Conservation (phyloP, 2,329 filamentous ascomycete genomes). For the Emericellopsis cladophorae region DNA sequence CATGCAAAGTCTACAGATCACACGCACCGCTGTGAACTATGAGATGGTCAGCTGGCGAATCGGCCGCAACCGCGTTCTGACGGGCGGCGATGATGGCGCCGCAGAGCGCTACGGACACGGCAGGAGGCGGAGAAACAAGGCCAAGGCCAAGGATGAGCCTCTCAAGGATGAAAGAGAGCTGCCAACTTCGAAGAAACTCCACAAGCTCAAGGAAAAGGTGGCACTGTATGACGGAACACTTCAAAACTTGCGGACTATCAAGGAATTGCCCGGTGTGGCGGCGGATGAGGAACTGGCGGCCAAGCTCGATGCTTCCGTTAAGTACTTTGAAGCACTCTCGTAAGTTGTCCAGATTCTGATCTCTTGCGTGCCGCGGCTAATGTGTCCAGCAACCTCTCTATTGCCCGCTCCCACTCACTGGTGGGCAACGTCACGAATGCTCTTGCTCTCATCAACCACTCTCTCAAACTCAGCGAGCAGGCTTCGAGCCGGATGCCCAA, state of each 20-base stretch:
- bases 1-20: constrained; percentile 89
- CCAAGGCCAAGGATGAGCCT: constrained; percentile 15
- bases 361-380: too few relatives aligned
- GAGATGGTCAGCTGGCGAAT: constrained; percentile 91
- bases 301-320: constrained; percentile 65
- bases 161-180: constrained; percentile 43
- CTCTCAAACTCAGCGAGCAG: constrained; percentile 47
- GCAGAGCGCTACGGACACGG: constrained; percentile 34
- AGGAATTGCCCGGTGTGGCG: constrained; percentile 79
- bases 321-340: constrained; percentile 85
- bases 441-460: constrained; percentile 71
- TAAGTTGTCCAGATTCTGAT: constrained; percentile 24
- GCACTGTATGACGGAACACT: constrained; percentile 86
- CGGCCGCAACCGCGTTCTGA: constrained; percentile 79
- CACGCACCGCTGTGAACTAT: constrained; percentile 86
- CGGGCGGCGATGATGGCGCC: constrained; percentile 71
- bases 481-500: constrained; percentile 34
- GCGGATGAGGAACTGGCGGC: constrained; percentile 64
- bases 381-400: constrained; percentile 58
- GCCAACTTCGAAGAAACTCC: constrained; percentile 61
- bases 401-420: constrained; percentile 74
- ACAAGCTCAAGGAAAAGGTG: constrained; percentile 71
- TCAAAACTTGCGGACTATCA: constrained; percentile 82
- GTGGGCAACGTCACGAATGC: constrained; percentile 63
- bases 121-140: constrained; percentile 43